phyloP scores from a whole-genome alignment of 495 filamentous ascomycete species.

The Clohesyomyces aquaticus region DNA sequence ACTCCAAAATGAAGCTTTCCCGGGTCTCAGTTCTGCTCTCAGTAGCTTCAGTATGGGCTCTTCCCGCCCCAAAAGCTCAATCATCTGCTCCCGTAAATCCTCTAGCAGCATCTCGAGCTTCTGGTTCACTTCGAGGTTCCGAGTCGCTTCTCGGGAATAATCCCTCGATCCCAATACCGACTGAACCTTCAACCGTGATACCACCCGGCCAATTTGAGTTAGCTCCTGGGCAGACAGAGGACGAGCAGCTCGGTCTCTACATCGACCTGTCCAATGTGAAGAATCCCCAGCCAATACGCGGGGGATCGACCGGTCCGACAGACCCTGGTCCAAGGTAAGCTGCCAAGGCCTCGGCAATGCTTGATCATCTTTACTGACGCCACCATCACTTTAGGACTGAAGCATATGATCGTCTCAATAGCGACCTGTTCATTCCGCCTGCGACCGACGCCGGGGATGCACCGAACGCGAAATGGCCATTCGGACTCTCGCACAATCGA shows the following conservation, averaged over 20 bases:
- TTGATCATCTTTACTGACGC: constrained; percentile 1
- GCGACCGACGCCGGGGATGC: constrained; percentile 65
- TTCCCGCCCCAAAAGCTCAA: constrained; percentile 11
- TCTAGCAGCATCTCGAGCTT: constrained; percentile 5
- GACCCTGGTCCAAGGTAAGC: constrained; percentile 64
- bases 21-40: not conserved
- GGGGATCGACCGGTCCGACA: constrained; percentile 54
- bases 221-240: constrained; percentile 60
- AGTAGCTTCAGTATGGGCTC: not conserved
- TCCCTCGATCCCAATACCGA: constrained; percentile 15
- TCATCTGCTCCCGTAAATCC: not conserved
- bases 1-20: constrained; percentile 13
- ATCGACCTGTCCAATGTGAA: constrained; percentile 65
- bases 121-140: constrained; percentile 18
- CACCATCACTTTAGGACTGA: constrained; percentile 51
- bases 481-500: constrained; percentile 67
- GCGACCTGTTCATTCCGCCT: constrained; percentile 67
- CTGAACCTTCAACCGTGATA: constrained; percentile 28
- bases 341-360: not conserved
- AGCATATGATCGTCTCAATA: constrained; percentile 66
- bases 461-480: constrained; percentile 70
- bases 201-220: constrained; percentile 44
- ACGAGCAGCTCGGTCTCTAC: constrained; percentile 61
- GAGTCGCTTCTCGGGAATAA: constrained; percentile 13
- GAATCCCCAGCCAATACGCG: constrained; percentile 69